Base-by-base conservation (phyloP, 306 rosid genomes). In the Cyamopsis tetragonoloba region DNA sequence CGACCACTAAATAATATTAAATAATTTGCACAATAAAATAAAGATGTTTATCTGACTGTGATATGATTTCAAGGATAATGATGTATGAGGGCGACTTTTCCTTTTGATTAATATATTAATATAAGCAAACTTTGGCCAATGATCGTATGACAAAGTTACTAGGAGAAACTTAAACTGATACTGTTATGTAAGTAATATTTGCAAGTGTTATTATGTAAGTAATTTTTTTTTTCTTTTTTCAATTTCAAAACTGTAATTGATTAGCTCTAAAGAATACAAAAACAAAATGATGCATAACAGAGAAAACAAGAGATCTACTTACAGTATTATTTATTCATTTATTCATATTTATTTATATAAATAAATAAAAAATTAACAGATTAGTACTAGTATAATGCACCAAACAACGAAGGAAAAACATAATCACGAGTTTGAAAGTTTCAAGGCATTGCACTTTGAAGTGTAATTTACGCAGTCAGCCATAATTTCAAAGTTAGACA, bases 391-490 rank as follows among this genome's bases (percentile, higher is more conserved):
- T n/a, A n/a, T n/a, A n/a, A 23, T 35, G 35, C 27, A 50, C 39
- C 27, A 24, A n/a, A 42, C 6, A 35, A 13, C 5, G 20, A 31
- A 38, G 12, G 13, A 23, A 10, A 15, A 71, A 24, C 61, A 71
- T 60, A 37, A 60, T 35, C 6, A 59, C 5, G 39, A 17, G 30
- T 23, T 34, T 59, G 62, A 47, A 71, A 49, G 31, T n/a, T 70
- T 47, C 1, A 44, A 54, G 6, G 3, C 44, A 37, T 20, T 59
- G 28, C 34, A 35, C 37, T 44, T 41, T 42, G 59, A 7, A 43
- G 59, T 42, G 57, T 10, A 43, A 18, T 24, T 46, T 27, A 59
- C 14, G 24, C 8, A 14, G 23, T 15, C 13, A 15, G 27, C 39
- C 17, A 48, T 11, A n/a, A n/a, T 49, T 49, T 61, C 30, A 17